Evolutionary conservation across 2,329 filamentous ascomycete species (phyloP), one percentile per base, ranked within the genome.

Genomic region (Exutisphaerella laricina): DNA sequence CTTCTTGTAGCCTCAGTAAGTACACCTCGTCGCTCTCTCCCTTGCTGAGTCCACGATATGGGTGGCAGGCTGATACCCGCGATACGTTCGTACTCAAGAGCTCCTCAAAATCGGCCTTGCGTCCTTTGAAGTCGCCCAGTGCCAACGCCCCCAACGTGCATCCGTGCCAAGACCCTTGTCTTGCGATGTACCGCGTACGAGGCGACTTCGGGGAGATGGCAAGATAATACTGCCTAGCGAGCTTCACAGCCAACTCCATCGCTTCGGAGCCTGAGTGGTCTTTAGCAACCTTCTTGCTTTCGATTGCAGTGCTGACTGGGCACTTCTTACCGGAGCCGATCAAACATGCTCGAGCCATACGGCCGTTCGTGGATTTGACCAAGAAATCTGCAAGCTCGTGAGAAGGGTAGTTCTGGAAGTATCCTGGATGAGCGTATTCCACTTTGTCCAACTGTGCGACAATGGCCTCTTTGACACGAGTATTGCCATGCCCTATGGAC

Each of bases 361-460:
- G 18, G 3, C 31, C 6, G 41, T 17, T 13, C 31, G 17, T 3
- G 12, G 25, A 20, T 29, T 20, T 14, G 12, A 38, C 17, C 3
- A 44, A 7, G n/a, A 29, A 33, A 13, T 57, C 54, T 3, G 71
- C 73, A 13, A 78, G 62, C 2, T 74, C 69, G 41, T 79, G 74
- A 1, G 71, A 68, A 1, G 70, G 63, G 2, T 68, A 57, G 0
- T 71, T 77, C 1, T 69, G 70, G 54, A 78, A 84, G 49, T 74
- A 74, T 3, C 72, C 63, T 0, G 76, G 72, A 25, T 77, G 69
- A 16, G 74, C 72, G 30, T 82, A 84, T 1, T 70, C 64, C 1
- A 81, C 63, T 23, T 75, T 63, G 34, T 73, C 67, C 43, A 82
- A 66, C 51, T 86, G 82, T 8, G 67, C 54, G 2, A 66, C 60